These are phyloP conservation scores for Boletus sp. DNA, from an alignment of 1,284 basidiomycete genomes.

Conservation along the genomic window DNA sequence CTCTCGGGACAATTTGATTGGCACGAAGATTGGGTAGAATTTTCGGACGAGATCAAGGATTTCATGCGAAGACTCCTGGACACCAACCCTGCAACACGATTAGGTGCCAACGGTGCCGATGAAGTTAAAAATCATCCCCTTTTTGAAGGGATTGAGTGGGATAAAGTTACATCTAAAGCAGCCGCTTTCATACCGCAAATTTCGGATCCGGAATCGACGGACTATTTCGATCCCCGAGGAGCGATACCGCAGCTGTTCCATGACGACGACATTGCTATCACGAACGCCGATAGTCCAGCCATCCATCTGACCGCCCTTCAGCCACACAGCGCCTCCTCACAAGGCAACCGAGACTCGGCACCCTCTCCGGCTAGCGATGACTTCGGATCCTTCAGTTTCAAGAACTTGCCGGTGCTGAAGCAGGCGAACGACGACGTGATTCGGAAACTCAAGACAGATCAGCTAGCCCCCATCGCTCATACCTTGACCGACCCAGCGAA, in stretches of 20 bases:
- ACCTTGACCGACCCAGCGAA: constrained; percentile 62
- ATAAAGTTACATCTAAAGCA: constrained; percentile 80
- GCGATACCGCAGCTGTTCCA: constrained; percentile 86
- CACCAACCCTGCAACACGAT: constrained; percentile 73
- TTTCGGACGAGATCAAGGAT: constrained; percentile 83
- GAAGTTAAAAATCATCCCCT: constrained; percentile 94
- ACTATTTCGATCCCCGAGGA: constrained; percentile 97
- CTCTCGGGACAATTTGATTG: constrained; percentile 94
- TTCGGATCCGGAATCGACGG: constrained; percentile 94
- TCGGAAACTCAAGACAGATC: constrained; percentile 85
- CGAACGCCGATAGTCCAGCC: constrained; percentile 49
- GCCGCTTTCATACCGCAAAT: constrained; percentile 96
- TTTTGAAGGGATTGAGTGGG: constrained; percentile 91
- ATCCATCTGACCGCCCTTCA: constrained; percentile 39
- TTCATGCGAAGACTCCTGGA: constrained; percentile 90
- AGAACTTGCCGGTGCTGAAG: constrained; percentile 94
- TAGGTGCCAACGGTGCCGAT: constrained; percentile 85
- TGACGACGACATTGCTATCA: constrained; percentile 68
- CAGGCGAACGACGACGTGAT: constrained; percentile 99
- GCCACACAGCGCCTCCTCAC: constrained; percentile 47
- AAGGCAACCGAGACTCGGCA: constrained; percentile 43
- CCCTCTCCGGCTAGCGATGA: constrained; percentile 68
- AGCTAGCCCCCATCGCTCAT: constrained; percentile 68
- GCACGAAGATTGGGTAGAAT: constrained; percentile 91
- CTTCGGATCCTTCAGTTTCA: constrained; percentile 98